phyloP scores from a whole-genome alignment of 129 eudicot species.

The Arctium lappa region DNA sequence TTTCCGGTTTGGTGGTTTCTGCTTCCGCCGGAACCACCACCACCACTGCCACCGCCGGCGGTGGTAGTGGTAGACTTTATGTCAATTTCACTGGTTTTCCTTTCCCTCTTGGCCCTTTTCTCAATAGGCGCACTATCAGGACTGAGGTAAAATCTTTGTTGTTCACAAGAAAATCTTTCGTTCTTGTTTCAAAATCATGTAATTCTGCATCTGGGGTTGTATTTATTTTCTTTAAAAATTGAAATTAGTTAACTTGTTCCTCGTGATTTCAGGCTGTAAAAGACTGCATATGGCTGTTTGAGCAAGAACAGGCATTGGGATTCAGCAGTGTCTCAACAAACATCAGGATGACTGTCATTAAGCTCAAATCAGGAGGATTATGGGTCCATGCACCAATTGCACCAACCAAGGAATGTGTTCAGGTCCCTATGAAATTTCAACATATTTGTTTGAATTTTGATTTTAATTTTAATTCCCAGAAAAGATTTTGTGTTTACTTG shows the following conservation, averaged over 20 bases:
- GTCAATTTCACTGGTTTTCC: slow-evolving; percentile 93
- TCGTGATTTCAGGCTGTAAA: slow-evolving; percentile 65
- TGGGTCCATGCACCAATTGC: slow-evolving; percentile 99
- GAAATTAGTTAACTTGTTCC: not conserved
- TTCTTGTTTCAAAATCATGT: not conserved
- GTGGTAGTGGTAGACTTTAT: slow-evolving; percentile 52
- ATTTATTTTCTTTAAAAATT: not conserved
- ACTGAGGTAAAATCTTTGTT: slow-evolving; percentile 60
- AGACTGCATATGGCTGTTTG: slow-evolving; percentile 86
- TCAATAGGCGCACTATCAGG: slow-evolving; percentile 79
- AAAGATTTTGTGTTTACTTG: slow-evolving; percentile 19
- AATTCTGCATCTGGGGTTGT: slow-evolving; percentile 8
- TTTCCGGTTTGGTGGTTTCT: slow-evolving; percentile 42
- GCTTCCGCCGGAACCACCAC: slow-evolving; percentile 40
- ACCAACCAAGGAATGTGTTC: slow-evolving; percentile 92
- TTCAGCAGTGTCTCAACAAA: slow-evolving; percentile 99
- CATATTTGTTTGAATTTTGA: not conserved
- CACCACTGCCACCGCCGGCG: slow-evolving; percentile 11
- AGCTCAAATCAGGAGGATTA: slow-evolving; percentile 93
- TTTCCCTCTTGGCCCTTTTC: slow-evolving; percentile 96
- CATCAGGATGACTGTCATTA: slow-evolving; percentile 93
- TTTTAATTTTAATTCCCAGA: not conserved
- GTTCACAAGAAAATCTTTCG: not conserved
- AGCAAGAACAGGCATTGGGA: slow-evolving; percentile 98
- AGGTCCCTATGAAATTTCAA: slow-evolving; percentile 38